phyloP scores from a whole-genome alignment of 306 rosid genomes.

The Alnus rubra region DNA sequence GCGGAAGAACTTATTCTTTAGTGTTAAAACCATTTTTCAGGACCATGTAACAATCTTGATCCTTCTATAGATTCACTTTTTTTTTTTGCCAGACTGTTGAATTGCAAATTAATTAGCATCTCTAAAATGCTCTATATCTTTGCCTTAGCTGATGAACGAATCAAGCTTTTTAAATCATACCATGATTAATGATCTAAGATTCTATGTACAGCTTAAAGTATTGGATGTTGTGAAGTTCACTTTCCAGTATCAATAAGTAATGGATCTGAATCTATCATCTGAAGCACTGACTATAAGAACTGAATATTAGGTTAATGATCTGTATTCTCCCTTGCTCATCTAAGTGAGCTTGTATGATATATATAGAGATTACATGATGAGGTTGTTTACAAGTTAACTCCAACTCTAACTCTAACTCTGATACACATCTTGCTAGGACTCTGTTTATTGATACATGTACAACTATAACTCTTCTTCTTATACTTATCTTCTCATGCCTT shows the following conservation, averaged over 20 bases:
- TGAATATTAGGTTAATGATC: too few relatives aligned
- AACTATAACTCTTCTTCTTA: too few relatives aligned
- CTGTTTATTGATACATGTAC: too few relatives aligned
- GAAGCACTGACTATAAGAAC: neutral
- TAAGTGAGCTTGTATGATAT: too few relatives aligned
- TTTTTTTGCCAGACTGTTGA: neutral
- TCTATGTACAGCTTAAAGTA: neutral
- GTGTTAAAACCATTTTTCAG: neutral
- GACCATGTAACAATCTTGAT: neutral
- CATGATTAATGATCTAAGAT: neutral
- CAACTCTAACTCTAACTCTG: too few relatives aligned
- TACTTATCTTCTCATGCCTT: too few relatives aligned
- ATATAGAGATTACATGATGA: too few relatives aligned
- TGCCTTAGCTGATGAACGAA: neutral
- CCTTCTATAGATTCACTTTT: neutral
- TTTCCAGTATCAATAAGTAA: neutral
- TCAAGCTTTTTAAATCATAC: neutral
- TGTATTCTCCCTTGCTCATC: too few relatives aligned
- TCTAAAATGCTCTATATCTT: neutral
- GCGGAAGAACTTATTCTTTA: neutral
- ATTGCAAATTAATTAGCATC: neutral
- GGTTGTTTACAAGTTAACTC: too few relatives aligned
- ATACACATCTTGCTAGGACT: too few relatives aligned
- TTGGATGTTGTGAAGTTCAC: neutral
- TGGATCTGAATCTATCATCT: neutral